Base-by-base conservation (phyloP, 2,329 filamentous ascomycete species). In the Aspergillus jensenii region DNA sequence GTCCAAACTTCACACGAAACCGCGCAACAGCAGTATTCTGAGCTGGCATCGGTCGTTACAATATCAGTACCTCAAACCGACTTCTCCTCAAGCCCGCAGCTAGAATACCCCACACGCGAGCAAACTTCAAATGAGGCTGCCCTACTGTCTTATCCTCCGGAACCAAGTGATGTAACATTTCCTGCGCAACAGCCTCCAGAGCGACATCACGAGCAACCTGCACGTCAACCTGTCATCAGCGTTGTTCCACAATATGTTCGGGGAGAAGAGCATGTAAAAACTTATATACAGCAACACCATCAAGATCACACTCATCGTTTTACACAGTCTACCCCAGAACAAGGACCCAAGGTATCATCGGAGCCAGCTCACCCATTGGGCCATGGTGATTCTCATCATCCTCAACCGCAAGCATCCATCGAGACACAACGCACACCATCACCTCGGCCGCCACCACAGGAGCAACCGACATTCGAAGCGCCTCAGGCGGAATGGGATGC, bases 401-500 rank as follows among this genome's bases (percentile, higher is more conserved):
- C 58, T 71, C 75, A 63, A 69, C 60, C 69, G 31, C 62, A 78
- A 17, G 78, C 80, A 62, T 76, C 78, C 43, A 68, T 76, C 31
- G 78, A 81, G 52, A 70, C 74, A 35, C 74, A 79, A 51, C 67
- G 70, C 37, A 73, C 71, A 53, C 78, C 81, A 66, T 74, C 76
- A 60, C 74, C 62, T 51, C 59, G 62, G 14, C 65, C 66, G 11
- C 58, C 61, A 12, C 64, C 65, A 8, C 43, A 47, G n/a, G 37
- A 37, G 14, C 25, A 51, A 17, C 19, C 47, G 19, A 51, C 35
- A 8, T 86, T 84, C 64, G 83, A 83, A 54, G 80, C 84, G n/a
- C 85, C 85, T 11, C 76, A 78, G 48, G 76, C 80, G 65, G 79
- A 85, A 66, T 88, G 86, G 86, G 84, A 88, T 71, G 84, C 85